These are phyloP conservation scores for Inga laurina DNA, from an alignment of 306 rosid species.

Conservation along the genomic window DNA sequence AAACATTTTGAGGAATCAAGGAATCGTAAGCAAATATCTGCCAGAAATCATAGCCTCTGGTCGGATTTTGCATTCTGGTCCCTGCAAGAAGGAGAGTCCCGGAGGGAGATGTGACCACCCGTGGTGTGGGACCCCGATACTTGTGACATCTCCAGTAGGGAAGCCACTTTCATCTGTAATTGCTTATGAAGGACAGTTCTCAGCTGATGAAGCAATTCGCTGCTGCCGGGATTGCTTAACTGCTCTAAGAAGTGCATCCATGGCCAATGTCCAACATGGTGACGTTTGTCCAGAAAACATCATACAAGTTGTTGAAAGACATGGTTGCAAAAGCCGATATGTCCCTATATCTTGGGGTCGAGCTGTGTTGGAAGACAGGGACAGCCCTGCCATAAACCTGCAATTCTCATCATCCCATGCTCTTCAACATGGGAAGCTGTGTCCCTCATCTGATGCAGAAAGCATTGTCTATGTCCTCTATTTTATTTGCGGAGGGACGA, in stretches of 20 bases:
- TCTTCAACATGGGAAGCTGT: slow-evolving; percentile 87
- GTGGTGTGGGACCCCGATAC: slow-evolving; percentile 89
- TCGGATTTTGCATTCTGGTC: slow-evolving; percentile 78
- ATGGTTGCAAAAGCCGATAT: slow-evolving; percentile 47
- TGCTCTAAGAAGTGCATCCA: slow-evolving; percentile 73
- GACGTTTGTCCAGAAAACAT: slow-evolving; percentile 89
- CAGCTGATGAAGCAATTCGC: slow-evolving; percentile 71
- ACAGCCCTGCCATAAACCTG: slow-evolving; percentile 83
- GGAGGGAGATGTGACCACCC: slow-evolving; percentile 89
- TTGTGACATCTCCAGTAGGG: slow-evolving; percentile 86
- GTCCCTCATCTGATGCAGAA: slow-evolving; percentile 97
- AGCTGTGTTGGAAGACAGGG: slow-evolving; percentile 87
- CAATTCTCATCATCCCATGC: slow-evolving; percentile 92
- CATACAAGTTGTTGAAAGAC: slow-evolving; percentile 52
- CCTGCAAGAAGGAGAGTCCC: slow-evolving; percentile 70
- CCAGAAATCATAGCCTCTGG: slow-evolving; percentile 88
- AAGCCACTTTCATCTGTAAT: slow-evolving; percentile 64
- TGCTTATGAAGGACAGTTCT: slow-evolving; percentile 60
- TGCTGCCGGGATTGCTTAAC: slow-evolving; percentile 78
- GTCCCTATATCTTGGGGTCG: slow-evolving; percentile 91
- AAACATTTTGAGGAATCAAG: slow-evolving; percentile 72
- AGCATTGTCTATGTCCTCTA: slow-evolving; percentile 75
- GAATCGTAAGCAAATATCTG: slow-evolving; percentile 64
- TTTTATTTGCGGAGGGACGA: slow-evolving; percentile 65
- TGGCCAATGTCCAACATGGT: slow-evolving; percentile 84